These are phyloP conservation scores for Sicyos edulis DNA, from an alignment of 306 rosid species.

Conservation along the genomic window DNA sequence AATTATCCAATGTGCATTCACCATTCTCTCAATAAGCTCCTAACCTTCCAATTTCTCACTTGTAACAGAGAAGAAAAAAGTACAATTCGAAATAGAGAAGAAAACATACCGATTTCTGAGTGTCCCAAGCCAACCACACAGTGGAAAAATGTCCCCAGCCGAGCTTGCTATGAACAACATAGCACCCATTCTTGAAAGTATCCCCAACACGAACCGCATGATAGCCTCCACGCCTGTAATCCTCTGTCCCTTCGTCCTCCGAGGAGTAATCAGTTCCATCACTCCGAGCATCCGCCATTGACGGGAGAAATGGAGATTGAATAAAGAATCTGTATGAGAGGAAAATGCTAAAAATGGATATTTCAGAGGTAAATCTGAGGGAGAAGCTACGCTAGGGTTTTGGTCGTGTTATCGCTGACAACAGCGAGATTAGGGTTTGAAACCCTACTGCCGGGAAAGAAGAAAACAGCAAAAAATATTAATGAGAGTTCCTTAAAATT, in stretches of 20 bases:
- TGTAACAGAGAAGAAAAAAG: neutral
- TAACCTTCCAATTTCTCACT: neutral
- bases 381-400: neutral
- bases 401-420: neutral
- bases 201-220: slow-evolving; percentile 36
- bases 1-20: neutral
- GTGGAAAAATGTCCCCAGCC: slow-evolving; percentile 48
- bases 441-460: neutral
- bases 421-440: slow-evolving; percentile 18
- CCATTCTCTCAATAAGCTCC: neutral
- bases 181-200: slow-evolving; percentile 36
- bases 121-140: slow-evolving; percentile 45
- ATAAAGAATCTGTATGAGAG: neutral
- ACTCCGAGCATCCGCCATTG: slow-evolving; percentile 33
- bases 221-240: slow-evolving; percentile 39
- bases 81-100: slow-evolving; percentile 24
- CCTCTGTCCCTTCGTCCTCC: slow-evolving; percentile 40
- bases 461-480: neutral
- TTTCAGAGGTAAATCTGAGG: neutral
- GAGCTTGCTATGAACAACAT: slow-evolving; percentile 38
- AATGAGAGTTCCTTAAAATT: too few species aligned
- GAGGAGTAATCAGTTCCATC: slow-evolving; percentile 30
- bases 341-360: neutral
- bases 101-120: slow-evolving; percentile 27
- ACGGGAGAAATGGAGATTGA: neutral